A percentile compares a stretch with the other conserved stretches of the same genome.
phyloP scores from a whole-genome alignment of 768 basidiomycete species.

The Lactarius sanguifluus region DNA sequence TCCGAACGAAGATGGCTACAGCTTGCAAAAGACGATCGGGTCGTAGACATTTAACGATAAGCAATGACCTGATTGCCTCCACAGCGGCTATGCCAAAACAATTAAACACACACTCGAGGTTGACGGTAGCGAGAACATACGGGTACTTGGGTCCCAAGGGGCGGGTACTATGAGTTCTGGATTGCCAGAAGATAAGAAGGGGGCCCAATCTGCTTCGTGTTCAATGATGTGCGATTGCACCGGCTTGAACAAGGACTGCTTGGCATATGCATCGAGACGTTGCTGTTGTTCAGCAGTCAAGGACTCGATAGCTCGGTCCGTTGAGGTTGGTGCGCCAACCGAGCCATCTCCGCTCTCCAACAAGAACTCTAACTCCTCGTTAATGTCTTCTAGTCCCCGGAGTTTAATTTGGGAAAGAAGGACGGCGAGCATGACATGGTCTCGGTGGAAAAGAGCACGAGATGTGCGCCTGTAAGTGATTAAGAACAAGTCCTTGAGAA shows the following conservation, averaged over 20 bases:
- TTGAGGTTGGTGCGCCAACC: conserved; percentile 38
- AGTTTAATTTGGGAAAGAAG: conserved; percentile 88
- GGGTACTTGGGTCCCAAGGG: conserved; percentile 74
- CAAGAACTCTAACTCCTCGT: conserved; percentile 88
- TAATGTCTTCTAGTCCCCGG: conserved; percentile 73
- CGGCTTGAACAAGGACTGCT: conserved; percentile 73
- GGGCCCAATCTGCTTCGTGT: conserved; percentile 64
- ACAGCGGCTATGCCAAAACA: conserved; percentile 52
- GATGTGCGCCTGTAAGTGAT: conserved; percentile 87
- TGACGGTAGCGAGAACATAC: conserved; percentile 47
- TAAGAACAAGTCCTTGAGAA: conserved; percentile 87
- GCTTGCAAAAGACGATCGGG: conserved; percentile 90
- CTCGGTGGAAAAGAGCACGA: conserved; percentile 83
- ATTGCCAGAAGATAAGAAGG: conserved; percentile 62
- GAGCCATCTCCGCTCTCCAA: conserved; percentile 81
- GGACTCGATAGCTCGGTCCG: conserved; percentile 45
- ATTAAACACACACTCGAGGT: conserved; percentile 26
- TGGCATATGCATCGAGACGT: conserved; percentile 70
- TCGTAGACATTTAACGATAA: conserved; percentile 87
- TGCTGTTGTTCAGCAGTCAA: conserved; percentile 66
- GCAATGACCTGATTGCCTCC: conserved; percentile 70
- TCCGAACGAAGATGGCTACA: conserved; percentile 68
- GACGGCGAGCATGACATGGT: conserved; percentile 88
- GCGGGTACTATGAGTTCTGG: conserved; percentile 74
- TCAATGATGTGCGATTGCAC: conserved; percentile 63